Conservation (phyloP, 1,284 basidiomycete genomes). For the Kalmanozyma brasiliensis region DNA sequence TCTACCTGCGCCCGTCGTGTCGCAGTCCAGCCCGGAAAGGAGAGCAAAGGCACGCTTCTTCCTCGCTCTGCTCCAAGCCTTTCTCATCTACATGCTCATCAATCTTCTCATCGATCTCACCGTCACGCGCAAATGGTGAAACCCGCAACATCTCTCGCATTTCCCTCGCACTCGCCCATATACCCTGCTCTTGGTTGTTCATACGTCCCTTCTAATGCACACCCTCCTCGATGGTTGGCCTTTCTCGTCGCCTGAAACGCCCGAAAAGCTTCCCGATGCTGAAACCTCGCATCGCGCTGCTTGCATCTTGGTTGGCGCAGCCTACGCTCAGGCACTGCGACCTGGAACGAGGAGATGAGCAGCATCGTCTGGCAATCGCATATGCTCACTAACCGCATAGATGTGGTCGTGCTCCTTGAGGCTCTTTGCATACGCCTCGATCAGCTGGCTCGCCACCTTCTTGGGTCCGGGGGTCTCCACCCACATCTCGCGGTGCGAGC, state of each 20-base stretch:
- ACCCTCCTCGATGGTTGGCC: no score
- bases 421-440: slow-evolving; percentile 6
- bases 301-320: no score
- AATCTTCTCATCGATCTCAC: slow-evolving; percentile 34
- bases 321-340: no score
- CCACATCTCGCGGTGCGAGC: no score
- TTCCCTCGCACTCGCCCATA: background rate
- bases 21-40: slow-evolving; percentile 10
- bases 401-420: background rate
- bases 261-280: no score
- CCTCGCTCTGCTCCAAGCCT: slow-evolving; percentile 27
- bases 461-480: background rate
- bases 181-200: slow-evolving; percentile 10
- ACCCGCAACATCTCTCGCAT: background rate
- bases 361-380: background rate
- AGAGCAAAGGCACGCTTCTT: slow-evolving; percentile 36
- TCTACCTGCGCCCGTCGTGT: slow-evolving; percentile 16
- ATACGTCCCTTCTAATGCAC: no score
- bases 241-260: no score
- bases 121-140: slow-evolving; percentile 35
- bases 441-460: background rate
- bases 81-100: slow-evolving; percentile 46
- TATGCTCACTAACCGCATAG: background rate
- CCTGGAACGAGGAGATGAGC: background rate
- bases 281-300: no score